These are phyloP conservation scores for Elsinoe fawcettii DNA, from an alignment of 2,329 filamentous ascomycete species.

Conservation along the genomic window DNA sequence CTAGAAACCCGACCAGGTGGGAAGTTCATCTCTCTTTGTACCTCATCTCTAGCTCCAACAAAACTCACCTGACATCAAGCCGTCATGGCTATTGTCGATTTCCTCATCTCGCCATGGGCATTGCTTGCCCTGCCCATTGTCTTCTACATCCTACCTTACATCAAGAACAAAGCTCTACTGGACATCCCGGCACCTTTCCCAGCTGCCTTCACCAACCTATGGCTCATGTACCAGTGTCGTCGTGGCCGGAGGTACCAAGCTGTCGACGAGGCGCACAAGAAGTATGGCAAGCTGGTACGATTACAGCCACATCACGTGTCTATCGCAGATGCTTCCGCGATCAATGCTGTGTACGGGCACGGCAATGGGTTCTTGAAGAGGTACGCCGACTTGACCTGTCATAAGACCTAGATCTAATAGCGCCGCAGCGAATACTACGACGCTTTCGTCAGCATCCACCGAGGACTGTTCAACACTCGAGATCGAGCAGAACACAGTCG, in stretches of 20 bases:
- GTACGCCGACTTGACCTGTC: conserved; percentile 21
- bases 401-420: not conserved
- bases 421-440: conserved; percentile 70
- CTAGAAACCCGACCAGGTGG: conserved; percentile 3
- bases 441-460: conserved; percentile 77
- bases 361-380: conserved; percentile 45
- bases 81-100: conserved; percentile 30
- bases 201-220: conserved; percentile 66
- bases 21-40: not conserved
- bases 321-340: conserved; percentile 71
- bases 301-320: conserved; percentile 81
- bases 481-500: conserved; percentile 73
- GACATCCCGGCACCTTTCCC: conserved; percentile 56
- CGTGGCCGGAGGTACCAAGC: conserved; percentile 49
- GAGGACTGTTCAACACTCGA: conserved; percentile 84
- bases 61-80: not conserved
- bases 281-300: conserved; percentile 68
- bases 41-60: not conserved
- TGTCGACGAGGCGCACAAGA: conserved; percentile 68
- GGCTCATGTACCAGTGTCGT: conserved; percentile 61
- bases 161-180: conserved; percentile 48
- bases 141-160: conserved; percentile 54
- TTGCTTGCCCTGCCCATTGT: conserved; percentile 44
- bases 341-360: conserved; percentile 65
- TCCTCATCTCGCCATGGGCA: conserved; percentile 39